These are phyloP conservation scores for Agastache rugosa DNA, from an alignment of 257 asterid species.

Conservation along the genomic window DNA sequence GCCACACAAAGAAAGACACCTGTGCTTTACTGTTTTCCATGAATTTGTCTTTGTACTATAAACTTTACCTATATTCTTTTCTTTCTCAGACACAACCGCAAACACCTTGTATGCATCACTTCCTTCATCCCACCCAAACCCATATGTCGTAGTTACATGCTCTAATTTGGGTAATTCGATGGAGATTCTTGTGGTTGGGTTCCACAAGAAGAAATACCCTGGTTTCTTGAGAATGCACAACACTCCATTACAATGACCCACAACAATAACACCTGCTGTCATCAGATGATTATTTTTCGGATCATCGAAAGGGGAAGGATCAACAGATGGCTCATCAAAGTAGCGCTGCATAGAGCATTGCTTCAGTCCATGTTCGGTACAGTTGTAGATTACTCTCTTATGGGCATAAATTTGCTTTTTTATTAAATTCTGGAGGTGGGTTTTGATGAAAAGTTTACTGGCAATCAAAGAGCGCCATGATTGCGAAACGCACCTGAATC, in stretches of 20 bases:
- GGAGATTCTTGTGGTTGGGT: conserved; percentile 18
- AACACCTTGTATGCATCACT: conserved; percentile 30
- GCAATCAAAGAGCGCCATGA: conserved; percentile 42
- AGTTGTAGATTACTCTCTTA: background rate
- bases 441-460: conserved; percentile 29
- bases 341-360: background rate
- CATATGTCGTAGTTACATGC: background rate
- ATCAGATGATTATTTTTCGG: background rate
- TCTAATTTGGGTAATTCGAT: background rate
- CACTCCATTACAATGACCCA: background rate
- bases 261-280: background rate
- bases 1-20: background rate
- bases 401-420: conserved; percentile 6
- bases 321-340: background rate
- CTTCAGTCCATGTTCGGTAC: background rate
- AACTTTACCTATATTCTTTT: conserved; percentile 34
- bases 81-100: background rate
- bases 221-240: background rate
- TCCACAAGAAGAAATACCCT: background rate
- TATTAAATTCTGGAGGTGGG: conserved; percentile 21
- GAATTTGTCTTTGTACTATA: conserved; percentile 45
- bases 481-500: conserved; percentile 44
- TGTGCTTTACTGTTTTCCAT: conserved; percentile 41
- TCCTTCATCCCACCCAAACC: conserved; percentile 26
- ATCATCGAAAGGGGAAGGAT: background rate